Percentiles rank a stretch among this genome's conserved stretches.
Conservation (phyloP, 2,329 filamentous ascomycete species). For the Aspergillus pseudoviridinutans region DNA sequence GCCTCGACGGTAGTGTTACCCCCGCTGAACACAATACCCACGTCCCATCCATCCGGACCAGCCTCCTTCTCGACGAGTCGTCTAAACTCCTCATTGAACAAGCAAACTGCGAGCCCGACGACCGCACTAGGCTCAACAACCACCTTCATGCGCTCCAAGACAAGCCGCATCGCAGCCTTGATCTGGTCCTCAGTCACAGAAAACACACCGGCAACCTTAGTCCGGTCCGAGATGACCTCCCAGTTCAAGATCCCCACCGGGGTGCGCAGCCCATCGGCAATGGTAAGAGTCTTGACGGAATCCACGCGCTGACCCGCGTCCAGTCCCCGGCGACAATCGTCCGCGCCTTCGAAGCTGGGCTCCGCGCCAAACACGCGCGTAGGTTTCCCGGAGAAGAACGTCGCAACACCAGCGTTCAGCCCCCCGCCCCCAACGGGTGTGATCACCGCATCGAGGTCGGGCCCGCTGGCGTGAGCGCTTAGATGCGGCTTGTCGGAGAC, state of each 20-base stretch:
- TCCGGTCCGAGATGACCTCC: slow-evolving; percentile 66
- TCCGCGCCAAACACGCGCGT: slow-evolving; percentile 83
- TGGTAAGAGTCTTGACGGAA: slow-evolving; percentile 69
- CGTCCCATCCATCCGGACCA: slow-evolving; percentile 67
- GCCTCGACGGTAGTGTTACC: slow-evolving; percentile 63
- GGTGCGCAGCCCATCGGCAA: slow-evolving; percentile 85
- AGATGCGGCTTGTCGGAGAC: slow-evolving; percentile 36
- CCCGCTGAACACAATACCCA: slow-evolving; percentile 60
- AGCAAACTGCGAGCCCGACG: slow-evolving; percentile 74
- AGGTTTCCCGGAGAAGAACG: slow-evolving; percentile 65
- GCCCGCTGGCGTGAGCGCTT: slow-evolving; percentile 15
- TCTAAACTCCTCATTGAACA: slow-evolving; percentile 84
- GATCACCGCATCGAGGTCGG: slow-evolving; percentile 64
- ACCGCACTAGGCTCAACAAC: slow-evolving; percentile 85
- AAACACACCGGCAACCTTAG: slow-evolving; percentile 68
- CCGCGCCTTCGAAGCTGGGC: slow-evolving; percentile 74
- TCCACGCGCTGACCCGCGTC: slow-evolving; percentile 61
- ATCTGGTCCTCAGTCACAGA: slow-evolving; percentile 81
- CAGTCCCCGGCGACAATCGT: slow-evolving; percentile 74
- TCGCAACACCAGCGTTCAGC: slow-evolving; percentile 77
- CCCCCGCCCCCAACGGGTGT: slow-evolving; percentile 85
- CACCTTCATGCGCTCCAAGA: slow-evolving; percentile 84
- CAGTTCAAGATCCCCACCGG: slow-evolving; percentile 75
- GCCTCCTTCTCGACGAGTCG: slow-evolving; percentile 60
- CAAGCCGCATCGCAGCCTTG: slow-evolving; percentile 66